These are phyloP conservation scores for Fusarium euwallaceae DNA, from an alignment of 2,329 filamentous ascomycete genomes.

Conservation along the genomic window DNA sequence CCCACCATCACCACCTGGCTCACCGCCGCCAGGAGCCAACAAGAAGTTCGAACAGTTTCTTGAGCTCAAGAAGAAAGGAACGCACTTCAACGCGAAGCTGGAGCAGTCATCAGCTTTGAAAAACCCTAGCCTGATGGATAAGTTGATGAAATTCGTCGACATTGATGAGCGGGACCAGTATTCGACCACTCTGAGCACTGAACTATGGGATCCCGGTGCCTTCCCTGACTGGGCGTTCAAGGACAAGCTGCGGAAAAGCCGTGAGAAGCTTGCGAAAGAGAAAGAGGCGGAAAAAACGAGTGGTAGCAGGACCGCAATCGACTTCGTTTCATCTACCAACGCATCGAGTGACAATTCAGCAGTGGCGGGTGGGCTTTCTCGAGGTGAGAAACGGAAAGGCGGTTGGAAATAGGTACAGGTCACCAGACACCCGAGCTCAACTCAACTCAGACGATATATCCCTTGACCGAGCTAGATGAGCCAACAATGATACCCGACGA, in stretches of 20 bases:
- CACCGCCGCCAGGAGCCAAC: conserved; percentile 65
- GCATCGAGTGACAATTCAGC: conserved; percentile 38
- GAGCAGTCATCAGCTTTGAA: conserved; percentile 74
- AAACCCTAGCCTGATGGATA: conserved; percentile 80
- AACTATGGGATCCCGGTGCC: conserved; percentile 69
- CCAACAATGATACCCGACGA: conserved; percentile 10
- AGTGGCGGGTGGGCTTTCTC: conserved; percentile 40
- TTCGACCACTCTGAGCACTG: conserved; percentile 68
- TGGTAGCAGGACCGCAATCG: conserved; percentile 59
- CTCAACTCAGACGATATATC: neutral
- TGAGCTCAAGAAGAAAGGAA: conserved; percentile 79
- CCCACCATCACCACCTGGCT: conserved; percentile 77
- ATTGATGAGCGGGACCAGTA: conserved; percentile 70
- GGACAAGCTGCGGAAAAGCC: conserved; percentile 62
- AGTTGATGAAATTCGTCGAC: conserved; percentile 77
- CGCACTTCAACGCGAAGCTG: conserved; percentile 84
- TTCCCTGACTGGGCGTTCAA: conserved; percentile 70
- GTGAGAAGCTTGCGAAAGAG: conserved; percentile 60
- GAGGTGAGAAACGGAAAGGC: conserved; percentile 52
- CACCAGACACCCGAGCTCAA: neutral
- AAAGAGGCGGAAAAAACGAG: conserved; percentile 58
- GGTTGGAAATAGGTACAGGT: conserved; percentile 48
- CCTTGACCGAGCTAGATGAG: conserved; percentile 5
- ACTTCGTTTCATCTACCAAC: conserved; percentile 61
- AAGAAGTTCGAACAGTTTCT: conserved; percentile 82